Conservation (phyloP, 495 filamentous ascomycete genomes). For the Pyrenula massariospora region DNA sequence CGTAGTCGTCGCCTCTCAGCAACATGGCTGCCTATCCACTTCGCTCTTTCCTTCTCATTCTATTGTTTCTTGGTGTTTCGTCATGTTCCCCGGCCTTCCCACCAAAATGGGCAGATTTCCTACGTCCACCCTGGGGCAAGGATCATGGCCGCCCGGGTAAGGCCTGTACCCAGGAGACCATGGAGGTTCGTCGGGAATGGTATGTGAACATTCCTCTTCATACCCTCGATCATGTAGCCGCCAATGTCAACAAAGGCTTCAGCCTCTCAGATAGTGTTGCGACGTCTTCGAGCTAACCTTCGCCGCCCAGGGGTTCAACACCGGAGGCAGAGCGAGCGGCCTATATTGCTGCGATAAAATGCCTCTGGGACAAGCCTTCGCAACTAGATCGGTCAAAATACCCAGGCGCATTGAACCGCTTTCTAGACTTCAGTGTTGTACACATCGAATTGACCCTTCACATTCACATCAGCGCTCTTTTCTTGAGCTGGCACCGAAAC, state of each 20-base stretch:
- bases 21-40: not conserved
- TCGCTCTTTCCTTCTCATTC: not conserved
- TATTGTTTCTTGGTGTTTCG: not conserved
- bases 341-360: constrained; percentile 35
- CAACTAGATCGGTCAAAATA: constrained; percentile 23
- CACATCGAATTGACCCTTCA: constrained; percentile 36
- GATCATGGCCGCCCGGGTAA: not conserved
- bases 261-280: too few species aligned
- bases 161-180: constrained; percentile 31
- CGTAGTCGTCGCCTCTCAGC: too few species aligned
- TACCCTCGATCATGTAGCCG: too few species aligned
- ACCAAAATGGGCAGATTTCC: too few species aligned
- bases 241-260: too few species aligned
- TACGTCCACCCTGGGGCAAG: too few species aligned
- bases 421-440: constrained; percentile 40
- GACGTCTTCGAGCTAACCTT: not conserved
- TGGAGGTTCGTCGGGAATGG: constrained; percentile 40
- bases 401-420: constrained; percentile 36
- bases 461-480: constrained; percentile 25
- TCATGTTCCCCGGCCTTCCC: not conserved
- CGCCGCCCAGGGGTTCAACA: constrained; percentile 25
- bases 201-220: too few species aligned
- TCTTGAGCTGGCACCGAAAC: constrained; percentile 59
- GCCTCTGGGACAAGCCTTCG: constrained; percentile 31
- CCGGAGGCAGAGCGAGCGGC: constrained; percentile 18